Evolutionary conservation across 352 stramenopile species (phyloP).

Genomic region (Phytophthora syringae): DNA sequence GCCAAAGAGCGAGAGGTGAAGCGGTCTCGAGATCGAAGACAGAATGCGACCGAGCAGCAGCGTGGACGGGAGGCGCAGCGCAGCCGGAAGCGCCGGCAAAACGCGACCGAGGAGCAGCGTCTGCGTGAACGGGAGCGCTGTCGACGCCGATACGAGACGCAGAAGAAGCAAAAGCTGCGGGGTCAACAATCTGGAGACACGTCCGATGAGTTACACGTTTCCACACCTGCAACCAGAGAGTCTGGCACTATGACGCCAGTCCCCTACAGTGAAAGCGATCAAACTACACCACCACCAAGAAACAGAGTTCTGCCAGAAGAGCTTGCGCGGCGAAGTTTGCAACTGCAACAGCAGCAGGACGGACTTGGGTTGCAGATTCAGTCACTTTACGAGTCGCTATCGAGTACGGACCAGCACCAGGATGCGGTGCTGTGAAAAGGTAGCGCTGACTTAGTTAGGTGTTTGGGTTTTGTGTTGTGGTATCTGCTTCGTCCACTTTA

Average conservation of each 20-base stretch:
- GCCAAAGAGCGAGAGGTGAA: slow-evolving; percentile 58
- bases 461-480: neutral
- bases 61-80: slow-evolving; percentile 64
- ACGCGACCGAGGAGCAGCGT: slow-evolving; percentile 69
- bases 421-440: neutral
- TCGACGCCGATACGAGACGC: slow-evolving; percentile 64
- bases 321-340: slow-evolving; percentile 27
- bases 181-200: slow-evolving; percentile 12
- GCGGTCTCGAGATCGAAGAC: slow-evolving; percentile 63
- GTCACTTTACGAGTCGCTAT: slow-evolving; percentile 32
- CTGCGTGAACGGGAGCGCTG: slow-evolving; percentile 70
- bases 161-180: slow-evolving; percentile 48
- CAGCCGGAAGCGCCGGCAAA: slow-evolving; percentile 58
- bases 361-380: slow-evolving; percentile 27
- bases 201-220: neutral
- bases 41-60: slow-evolving; percentile 73
- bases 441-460: neutral
- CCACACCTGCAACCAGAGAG: neutral
- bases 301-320: slow-evolving; percentile 21
- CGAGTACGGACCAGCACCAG: neutral
- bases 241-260: slow-evolving; percentile 9
- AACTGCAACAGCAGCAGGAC: slow-evolving; percentile 34
- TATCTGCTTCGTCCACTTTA: too few relatives aligned
- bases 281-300: slow-evolving; percentile 12
- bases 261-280: slow-evolving; percentile 15